Base-by-base conservation (phyloP, 2,329 filamentous ascomycete species). In the Fusarium sp. region DNA sequence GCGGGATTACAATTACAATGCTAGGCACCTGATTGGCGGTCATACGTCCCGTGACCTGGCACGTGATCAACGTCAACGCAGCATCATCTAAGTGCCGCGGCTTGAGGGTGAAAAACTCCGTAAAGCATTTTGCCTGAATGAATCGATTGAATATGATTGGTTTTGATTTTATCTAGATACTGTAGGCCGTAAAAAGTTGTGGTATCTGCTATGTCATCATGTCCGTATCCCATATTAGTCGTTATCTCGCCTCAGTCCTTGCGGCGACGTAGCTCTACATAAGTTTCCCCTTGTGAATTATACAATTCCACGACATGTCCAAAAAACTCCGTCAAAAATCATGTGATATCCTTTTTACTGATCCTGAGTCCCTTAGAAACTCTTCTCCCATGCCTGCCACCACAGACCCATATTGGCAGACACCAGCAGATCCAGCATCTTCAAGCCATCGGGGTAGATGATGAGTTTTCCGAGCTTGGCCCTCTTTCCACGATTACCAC, bases 401-500 rank as follows among this genome's bases (percentile, higher is more conserved):
- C 93, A 99, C 13, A 98, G 80, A 1, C 91, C 92, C 78, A 99
- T 86, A 73, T 97, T 97, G 10, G 93, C 91, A 5, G 94, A 92
- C 19, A 99, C 92, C 0, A 96, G 81, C 56, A 99, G 76, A 80
- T 99, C 95, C 70, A 98, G 77, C 94, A 99, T 98, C 80, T 96
- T 96, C 65, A 96, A 78, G 0, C 95, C 95, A 70, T 96, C 93
- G 53, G 94, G 88, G 68, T 93, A 87, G 34, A 99, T 84, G 47
- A 98, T 92, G 47, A 99, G 79, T 77, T 98, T 99, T 1, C 94
- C 95, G 69, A 99, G 80, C 79, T 99, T 99, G 4, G 92, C 93
- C 70, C 91, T 87, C 74, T 91, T 93, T 0, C 94, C 94, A 40
- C 89, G 85, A 72, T 91, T 90, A 0, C 94, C 94, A 22, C 94